Evolutionary conservation across 73 alveolate species (phyloP).

Genomic region (Tetrahymena borealis): DNA sequence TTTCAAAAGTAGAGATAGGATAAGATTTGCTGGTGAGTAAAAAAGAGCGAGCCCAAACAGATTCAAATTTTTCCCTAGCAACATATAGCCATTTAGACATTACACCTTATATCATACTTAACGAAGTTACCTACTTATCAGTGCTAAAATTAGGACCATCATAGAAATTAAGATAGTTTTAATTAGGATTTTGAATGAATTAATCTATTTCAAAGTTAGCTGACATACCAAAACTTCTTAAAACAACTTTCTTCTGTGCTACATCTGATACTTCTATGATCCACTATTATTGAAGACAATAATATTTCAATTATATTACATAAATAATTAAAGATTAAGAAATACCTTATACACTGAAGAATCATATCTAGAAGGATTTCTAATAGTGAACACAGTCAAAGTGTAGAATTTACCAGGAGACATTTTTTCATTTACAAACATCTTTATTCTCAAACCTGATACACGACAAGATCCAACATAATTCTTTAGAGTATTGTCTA

Average conservation of each 20-base stretch:
- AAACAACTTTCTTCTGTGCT: not conserved
- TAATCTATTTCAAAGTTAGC: not conserved
- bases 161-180: not conserved
- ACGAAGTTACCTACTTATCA: not conserved
- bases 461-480: not conserved
- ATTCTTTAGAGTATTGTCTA: not conserved
- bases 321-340: not conserved
- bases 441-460: not conserved
- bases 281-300: not conserved
- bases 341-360: not conserved
- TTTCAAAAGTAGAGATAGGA: not conserved
- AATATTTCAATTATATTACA: too few species aligned
- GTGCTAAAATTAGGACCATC: not conserved
- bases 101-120: not conserved
- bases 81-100: not conserved
- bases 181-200: not conserved
- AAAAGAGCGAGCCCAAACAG: not conserved
- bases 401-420: not conserved
- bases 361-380: not conserved
- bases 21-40: not conserved
- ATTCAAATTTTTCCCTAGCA: not conserved
- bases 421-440: not conserved
- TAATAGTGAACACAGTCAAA: not conserved
- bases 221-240: not conserved
- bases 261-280: not conserved